phyloP scores from a whole-genome alignment of 164 flowering plant genomes.

The Kalanchoe fedtschenkoi region DNA sequence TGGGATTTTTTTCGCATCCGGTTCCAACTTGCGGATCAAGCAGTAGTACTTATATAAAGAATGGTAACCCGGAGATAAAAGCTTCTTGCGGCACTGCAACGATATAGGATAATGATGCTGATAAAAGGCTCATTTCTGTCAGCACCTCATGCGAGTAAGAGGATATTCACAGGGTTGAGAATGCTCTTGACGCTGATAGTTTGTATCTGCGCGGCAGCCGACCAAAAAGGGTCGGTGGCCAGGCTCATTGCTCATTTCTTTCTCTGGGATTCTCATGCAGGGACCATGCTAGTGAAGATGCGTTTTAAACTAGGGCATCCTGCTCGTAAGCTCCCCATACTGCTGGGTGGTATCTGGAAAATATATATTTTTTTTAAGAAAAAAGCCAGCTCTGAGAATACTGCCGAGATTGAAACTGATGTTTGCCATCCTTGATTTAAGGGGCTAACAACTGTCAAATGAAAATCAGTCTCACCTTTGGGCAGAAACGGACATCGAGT shows the following conservation, averaged over 20 bases:
- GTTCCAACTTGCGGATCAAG: too few relatives aligned
- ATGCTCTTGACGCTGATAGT: slow-evolving; percentile 83
- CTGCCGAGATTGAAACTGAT: background rate
- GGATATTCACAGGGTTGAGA: slow-evolving; percentile 63
- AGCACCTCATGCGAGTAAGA: slow-evolving; percentile 18
- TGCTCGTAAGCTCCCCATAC: slow-evolving; percentile 54
- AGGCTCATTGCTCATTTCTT: background rate
- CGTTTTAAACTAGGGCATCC: slow-evolving; percentile 84
- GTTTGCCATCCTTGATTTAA: background rate
- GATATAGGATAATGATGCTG: too few relatives aligned
- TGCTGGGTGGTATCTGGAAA: slow-evolving; percentile 10
- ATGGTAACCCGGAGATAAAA: too few relatives aligned
- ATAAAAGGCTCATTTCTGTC: too few relatives aligned
- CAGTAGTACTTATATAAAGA: too few relatives aligned
- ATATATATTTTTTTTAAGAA: background rate
- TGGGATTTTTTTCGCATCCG: too few relatives aligned
- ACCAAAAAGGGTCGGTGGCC: slow-evolving; percentile 31
- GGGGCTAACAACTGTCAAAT: background rate
- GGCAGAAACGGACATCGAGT: slow-evolving; percentile 85
- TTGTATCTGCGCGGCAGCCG: slow-evolving; percentile 41
- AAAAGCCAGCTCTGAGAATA: too few relatives aligned
- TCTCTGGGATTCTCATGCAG: slow-evolving; percentile 14
- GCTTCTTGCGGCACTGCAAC: too few relatives aligned
- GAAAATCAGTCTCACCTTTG: slow-evolving; percentile 41
- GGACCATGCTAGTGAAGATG: slow-evolving; percentile 57